A percentile compares a stretch with the other conserved stretches of the same genome.
These are phyloP conservation scores for Parsonsia alboflavescens DNA, from an alignment of 257 asterid species.

Conservation along the genomic window DNA sequence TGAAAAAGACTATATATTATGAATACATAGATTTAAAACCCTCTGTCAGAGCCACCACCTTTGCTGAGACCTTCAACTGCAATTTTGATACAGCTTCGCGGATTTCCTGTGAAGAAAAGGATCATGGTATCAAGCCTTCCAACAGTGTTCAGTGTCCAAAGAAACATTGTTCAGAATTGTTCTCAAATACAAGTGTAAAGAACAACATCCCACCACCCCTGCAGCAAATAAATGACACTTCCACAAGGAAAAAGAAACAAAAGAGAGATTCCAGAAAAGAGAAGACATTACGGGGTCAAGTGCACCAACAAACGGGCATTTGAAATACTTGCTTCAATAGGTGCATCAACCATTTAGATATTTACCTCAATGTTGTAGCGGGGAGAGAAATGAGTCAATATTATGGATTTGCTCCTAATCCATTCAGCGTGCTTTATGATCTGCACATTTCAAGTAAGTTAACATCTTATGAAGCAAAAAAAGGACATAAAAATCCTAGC, in stretches of 20 bases:
- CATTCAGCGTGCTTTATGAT: constrained; percentile 76
- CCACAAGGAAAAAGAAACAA: background rate
- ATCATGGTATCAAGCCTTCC: background rate
- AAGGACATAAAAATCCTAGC: background rate
- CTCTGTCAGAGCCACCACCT: constrained; percentile 78
- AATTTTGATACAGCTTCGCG: constrained; percentile 62
- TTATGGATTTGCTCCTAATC: constrained; percentile 74
- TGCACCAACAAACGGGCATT: background rate
- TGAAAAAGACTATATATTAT: constrained; percentile 10
- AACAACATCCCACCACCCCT: too few relatives aligned
- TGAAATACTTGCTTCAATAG: background rate
- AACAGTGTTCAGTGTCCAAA: background rate
- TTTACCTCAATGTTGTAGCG: constrained; percentile 86
- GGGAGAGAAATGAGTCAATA: constrained; percentile 88
- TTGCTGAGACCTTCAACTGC: constrained; percentile 71
- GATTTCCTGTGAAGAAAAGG: constrained; percentile 51
- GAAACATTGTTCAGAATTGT: background rate
- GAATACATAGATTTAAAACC: constrained; percentile 85
- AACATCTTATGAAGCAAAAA: background rate
- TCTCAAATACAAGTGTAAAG: too few relatives aligned
- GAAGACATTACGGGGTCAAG: background rate
- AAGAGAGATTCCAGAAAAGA: too few relatives aligned
- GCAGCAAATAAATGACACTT: background rate
- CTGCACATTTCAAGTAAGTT: constrained; percentile 37
- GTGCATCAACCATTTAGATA: background rate